Evolutionary conservation across 1,284 basidiomycete genomes (phyloP).

Genomic region (Cutaneotrichosporon cyanovorans): DNA sequence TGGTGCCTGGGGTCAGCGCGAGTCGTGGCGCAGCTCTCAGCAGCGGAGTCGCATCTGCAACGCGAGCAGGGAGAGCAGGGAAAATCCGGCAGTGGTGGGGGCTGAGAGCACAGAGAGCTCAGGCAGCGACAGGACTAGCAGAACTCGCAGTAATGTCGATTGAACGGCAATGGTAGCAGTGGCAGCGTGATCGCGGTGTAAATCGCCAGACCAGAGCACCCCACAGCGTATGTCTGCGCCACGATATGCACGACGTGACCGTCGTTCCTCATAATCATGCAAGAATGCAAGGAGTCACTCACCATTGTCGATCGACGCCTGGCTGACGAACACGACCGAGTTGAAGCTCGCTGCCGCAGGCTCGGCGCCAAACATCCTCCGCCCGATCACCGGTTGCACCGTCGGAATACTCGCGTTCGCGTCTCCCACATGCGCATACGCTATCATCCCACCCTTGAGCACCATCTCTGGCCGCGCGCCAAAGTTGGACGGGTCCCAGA

Average conservation of each 20-base stretch:
- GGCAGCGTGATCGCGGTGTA: no score
- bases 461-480: conserved; percentile 87
- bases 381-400: conserved; percentile 75
- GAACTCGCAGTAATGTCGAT: no score
- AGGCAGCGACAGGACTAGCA: no score
- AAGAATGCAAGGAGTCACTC: conserved; percentile 11
- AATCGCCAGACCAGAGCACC: no score
- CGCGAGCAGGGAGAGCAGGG: no score
- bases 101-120: no score
- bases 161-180: no score
- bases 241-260: neutral
- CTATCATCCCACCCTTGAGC: conserved; percentile 89
- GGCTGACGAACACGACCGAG: conserved; percentile 79
- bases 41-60: no score
- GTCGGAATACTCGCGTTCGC: conserved; percentile 90
- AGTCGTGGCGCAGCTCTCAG: no score
- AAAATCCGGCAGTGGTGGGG: no score
- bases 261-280: neutral
- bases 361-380: conserved; percentile 83
- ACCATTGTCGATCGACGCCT: conserved; percentile 59
- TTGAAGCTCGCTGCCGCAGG: conserved; percentile 67
- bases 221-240: no score
- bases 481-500: conserved; percentile 92
- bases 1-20: conserved; percentile 19
- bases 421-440: conserved; percentile 86